These are phyloP conservation scores for Pseudomicrostroma phylloplanum DNA, from an alignment of 1,284 basidiomycete genomes.

Conservation along the genomic window DNA sequence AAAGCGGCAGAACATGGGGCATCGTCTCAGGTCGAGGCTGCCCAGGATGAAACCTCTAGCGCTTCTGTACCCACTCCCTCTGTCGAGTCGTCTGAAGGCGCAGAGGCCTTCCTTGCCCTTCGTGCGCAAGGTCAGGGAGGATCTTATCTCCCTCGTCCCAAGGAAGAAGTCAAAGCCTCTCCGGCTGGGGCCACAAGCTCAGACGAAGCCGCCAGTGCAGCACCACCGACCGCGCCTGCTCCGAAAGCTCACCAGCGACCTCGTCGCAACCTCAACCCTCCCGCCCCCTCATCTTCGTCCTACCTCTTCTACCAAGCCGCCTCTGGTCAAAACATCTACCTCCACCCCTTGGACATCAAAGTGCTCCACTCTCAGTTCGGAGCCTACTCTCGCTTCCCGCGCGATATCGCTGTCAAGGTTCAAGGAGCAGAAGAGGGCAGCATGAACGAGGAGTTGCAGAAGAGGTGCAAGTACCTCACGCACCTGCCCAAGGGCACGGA, in stretches of 20 bases:
- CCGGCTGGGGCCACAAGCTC: background rate
- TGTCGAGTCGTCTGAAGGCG: background rate
- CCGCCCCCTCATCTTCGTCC: conserved; percentile 34
- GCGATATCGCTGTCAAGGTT: conserved; percentile 69
- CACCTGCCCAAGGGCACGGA: conserved; percentile 88
- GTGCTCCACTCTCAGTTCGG: conserved; percentile 80
- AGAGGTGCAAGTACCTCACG: conserved; percentile 88
- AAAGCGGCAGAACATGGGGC: conserved; percentile 5
- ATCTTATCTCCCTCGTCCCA: background rate
- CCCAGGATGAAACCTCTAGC: background rate
- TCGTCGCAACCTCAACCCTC: conserved; percentile 42
- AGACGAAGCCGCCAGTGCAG: background rate
- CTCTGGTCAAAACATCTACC: conserved; percentile 81
- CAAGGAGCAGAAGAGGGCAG: conserved; percentile 64
- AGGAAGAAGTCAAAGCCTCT: background rate
- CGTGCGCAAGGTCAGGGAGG: conserved; percentile 3
- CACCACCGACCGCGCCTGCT: background rate
- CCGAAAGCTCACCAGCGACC: conserved; percentile 10
- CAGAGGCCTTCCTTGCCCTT: conserved; percentile 6
- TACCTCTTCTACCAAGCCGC: conserved; percentile 96
- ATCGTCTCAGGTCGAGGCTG: background rate
- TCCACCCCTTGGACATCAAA: conserved; percentile 92
- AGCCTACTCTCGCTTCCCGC: conserved; percentile 76
- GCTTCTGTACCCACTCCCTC: background rate
- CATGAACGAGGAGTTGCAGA: conserved; percentile 83